Base-by-base conservation (phyloP, 208 protist species). In the Leishmania guyanensis region DNA sequence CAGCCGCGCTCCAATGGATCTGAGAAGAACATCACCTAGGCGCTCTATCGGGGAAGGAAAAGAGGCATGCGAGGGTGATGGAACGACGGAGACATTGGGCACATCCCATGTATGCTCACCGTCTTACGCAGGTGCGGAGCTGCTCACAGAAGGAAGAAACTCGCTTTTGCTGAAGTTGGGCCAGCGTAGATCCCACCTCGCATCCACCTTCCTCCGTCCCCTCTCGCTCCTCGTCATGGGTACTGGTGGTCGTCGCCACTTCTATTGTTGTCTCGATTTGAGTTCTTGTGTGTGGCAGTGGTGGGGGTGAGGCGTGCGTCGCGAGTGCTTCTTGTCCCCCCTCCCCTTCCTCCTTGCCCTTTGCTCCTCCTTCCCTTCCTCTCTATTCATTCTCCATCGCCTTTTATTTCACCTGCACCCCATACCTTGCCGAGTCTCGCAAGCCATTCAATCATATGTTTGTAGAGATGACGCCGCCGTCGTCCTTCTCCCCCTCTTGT, bases 21-120 rank as follows among this genome's bases (percentile, higher is more conserved):
- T 1, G 90, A 92, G 62, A 86, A 86, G 65, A 96, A 90, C 89
- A 86, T 96, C 79, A 91, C 85, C 78, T 96, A 90, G 85, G 4
- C 26, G 53, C 2, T 5, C 16, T n/a, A 29, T 53, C 69, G 53
- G 22, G 54, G 69, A 48, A 22, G 39, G 39, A 73, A 54, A 53
- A 8, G 9, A 53, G 9, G 2, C 66, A 1, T 22, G 3, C 22
- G 39, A 9, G 10, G 14, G 46, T 14, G 29, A 17, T 33, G 70
- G 26, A 69, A 53, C 48, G 20, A 46, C 8, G 17, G 64, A n/a
- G 56, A 20, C 29, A 22, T 43, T 22, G 50, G 62, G 4, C 1
- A 14, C 62, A 79, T 36, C 17, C 39, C 39, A 69, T 68, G 26
- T 22, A 43, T 22, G 29, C 26, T 54, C n/a, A 8, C 12, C 46